These are phyloP conservation scores for Fusarium incarnatum DNA, from an alignment of 2,329 filamentous ascomycete genomes.

Conservation along the genomic window DNA sequence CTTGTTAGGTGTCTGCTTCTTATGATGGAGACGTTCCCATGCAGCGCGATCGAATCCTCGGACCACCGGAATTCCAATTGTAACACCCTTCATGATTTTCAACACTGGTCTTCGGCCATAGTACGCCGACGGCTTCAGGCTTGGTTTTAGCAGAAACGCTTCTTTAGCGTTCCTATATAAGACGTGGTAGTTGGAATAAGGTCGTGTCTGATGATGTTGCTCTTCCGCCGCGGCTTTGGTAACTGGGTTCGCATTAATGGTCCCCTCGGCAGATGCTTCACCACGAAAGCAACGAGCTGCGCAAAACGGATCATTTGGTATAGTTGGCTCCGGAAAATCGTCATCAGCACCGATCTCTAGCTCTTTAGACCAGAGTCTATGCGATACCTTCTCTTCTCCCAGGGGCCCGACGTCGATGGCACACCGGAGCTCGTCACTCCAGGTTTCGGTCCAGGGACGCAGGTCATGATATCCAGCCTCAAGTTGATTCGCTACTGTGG, in stretches of 20 bases:
- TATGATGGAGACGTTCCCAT: slow-evolving; percentile 79
- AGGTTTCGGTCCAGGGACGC: slow-evolving; percentile 89
- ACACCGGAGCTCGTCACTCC: slow-evolving; percentile 89
- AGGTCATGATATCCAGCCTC: slow-evolving; percentile 91
- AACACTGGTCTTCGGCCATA: slow-evolving; percentile 84
- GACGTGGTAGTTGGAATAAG: slow-evolving; percentile 81
- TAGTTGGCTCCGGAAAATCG: slow-evolving; percentile 51
- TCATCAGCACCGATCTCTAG: slow-evolving; percentile 39
- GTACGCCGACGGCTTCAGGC: slow-evolving; percentile 84
- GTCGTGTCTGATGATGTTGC: slow-evolving; percentile 58
- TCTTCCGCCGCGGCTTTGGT: slow-evolving; percentile 53
- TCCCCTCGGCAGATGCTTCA: slow-evolving; percentile 68
- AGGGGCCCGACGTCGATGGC: slow-evolving; percentile 89
- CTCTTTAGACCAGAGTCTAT: slow-evolving; percentile 81
- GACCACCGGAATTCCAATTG: slow-evolving; percentile 87
- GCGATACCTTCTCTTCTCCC: slow-evolving; percentile 90
- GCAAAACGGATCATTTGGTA: slow-evolving; percentile 68
- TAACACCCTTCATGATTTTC: slow-evolving; percentile 85
- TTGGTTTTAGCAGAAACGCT: slow-evolving; percentile 89
- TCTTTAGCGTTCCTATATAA: slow-evolving; percentile 83
- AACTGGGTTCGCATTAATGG: slow-evolving; percentile 51
- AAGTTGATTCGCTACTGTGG: slow-evolving; percentile 87
- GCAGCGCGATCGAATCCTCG: slow-evolving; percentile 83
- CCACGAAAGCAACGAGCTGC: slow-evolving; percentile 70
- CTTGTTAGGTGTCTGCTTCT: slow-evolving; percentile 52